Evolutionary conservation across 2,329 filamentous ascomycete genomes (phyloP).

Genomic region (Colletotrichum sp.): DNA sequence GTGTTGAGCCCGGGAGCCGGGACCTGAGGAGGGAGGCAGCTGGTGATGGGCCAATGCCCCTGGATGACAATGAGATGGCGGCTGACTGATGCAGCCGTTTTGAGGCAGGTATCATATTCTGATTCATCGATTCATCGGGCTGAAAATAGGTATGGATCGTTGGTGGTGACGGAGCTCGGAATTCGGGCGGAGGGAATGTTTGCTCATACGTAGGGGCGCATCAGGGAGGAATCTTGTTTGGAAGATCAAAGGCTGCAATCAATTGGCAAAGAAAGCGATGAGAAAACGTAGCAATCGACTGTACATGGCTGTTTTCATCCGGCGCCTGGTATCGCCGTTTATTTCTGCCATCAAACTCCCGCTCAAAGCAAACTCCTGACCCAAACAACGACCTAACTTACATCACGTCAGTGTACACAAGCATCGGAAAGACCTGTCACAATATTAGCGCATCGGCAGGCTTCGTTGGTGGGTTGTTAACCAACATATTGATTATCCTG

Average conservation of each 20-base stretch:
- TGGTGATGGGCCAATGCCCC: background rate
- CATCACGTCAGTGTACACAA: background rate
- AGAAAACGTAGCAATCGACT: background rate
- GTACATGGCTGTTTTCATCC: background rate
- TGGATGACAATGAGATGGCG: constrained; percentile 11
- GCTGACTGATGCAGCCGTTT: background rate
- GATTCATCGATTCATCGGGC: background rate
- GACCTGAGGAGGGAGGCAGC: background rate
- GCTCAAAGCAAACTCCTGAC: background rate
- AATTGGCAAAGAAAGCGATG: background rate
- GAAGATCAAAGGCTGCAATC: background rate
- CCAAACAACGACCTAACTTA: background rate
- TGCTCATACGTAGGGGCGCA: background rate
- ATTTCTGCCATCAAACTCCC: background rate
- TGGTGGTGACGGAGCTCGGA: background rate
- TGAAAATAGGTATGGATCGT: background rate
- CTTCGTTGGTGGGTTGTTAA: background rate
- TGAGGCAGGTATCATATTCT: background rate
- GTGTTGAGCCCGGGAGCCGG: background rate
- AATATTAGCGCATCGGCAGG: background rate
- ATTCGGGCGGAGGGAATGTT: background rate
- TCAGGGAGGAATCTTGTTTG: background rate
- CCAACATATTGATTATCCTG: background rate
- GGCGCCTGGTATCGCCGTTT: constrained; percentile 6
- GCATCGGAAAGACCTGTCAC: background rate